Base-by-base conservation (phyloP, 192 early-diverging fungal genomes). In the Funneliformis geosporum region DNA sequence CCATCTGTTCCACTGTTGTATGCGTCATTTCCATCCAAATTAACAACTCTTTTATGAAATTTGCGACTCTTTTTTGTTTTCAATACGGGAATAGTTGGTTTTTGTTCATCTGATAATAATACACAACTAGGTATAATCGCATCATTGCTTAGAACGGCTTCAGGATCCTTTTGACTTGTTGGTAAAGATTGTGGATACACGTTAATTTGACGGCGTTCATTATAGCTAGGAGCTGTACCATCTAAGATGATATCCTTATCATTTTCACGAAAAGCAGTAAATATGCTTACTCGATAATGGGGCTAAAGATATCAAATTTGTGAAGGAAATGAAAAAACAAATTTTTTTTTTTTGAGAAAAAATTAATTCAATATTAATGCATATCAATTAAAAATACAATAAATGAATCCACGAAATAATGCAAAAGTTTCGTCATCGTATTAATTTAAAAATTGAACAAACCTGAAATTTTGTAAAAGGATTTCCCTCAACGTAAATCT, bases 401-500 rank as follows among this genome's bases (percentile, higher is more conserved):
- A 50, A 25, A n/a, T n/a, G n/a, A n/a, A n/a, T n/a, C n/a, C n/a
- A n/a, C n/a, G n/a, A n/a, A 8, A 23, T 25, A 2, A 33, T 33
- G 33, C 33, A 33, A 33, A 33, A 33, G 33, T 23, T 80, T 60
- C 28, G 28, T 23, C 10, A 18, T 33, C 33, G 28, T 28, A 70
- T 12, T 43, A 21, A 78, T n/a, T 40, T 46, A 16, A 8, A 7
- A 65, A 46, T 18, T 61, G 14, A 43, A 59, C 70, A 73, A 67
- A 86, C 88, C 87, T 88, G 86, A 23, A 66, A 44, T 16, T 74
- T 27, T 40, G 86, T 84, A 60, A 89, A 90, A 27, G 89, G 89
- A 46, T 90, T 90, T 25, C 81, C 85, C n/a, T 85, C 83, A 0
- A 88, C 82, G 85, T 85, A 89, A 27, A 90, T 80, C 42, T 89